Conservation (phyloP, 441 rosid genomes). For the Gossypium lobatum region DNA sequence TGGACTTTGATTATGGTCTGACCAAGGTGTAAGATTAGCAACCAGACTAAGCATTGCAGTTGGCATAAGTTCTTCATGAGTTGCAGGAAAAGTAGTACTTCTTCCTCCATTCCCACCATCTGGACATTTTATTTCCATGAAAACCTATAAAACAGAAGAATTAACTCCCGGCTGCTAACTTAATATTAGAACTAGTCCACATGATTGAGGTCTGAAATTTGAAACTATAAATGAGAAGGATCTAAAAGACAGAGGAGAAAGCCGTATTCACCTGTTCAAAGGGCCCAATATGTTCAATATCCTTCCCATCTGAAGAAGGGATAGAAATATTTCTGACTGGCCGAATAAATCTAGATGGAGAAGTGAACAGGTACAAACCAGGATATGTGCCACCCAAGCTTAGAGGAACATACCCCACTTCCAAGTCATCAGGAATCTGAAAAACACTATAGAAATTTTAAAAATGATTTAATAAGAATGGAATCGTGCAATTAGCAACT, state of each 20-base stretch:
- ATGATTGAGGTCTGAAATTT: not conserved
- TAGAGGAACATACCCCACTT: constrained; percentile 91
- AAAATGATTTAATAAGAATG: constrained; percentile 8
- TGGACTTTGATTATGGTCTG: constrained; percentile 99
- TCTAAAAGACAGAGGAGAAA: not conserved
- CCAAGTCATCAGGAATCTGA: constrained; percentile 92
- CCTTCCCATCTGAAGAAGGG: constrained; percentile 32
- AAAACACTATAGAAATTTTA: constrained; percentile 14
- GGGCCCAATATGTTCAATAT: constrained; percentile 84
- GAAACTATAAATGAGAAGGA: not conserved
- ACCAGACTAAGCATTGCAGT: constrained; percentile 96
- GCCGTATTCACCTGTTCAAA: constrained; percentile 75
- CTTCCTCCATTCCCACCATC: constrained; percentile 95
- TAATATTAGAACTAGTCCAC: constrained; percentile 8
- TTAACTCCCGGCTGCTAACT: constrained; percentile 17
- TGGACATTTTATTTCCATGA: constrained; percentile 94
- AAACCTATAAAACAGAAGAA: constrained; percentile 51
- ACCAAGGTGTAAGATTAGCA: constrained; percentile 99
- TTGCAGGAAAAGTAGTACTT: constrained; percentile 58
- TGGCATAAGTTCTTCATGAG: constrained; percentile 95
- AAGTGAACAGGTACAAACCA: constrained; percentile 76
- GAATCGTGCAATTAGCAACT: constrained; percentile 1
- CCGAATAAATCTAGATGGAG: constrained; percentile 87
- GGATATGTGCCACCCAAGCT: constrained; percentile 92
- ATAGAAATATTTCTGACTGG: constrained; percentile 71